phyloP scores from a whole-genome alignment of 208 protist genomes.

The Trichomonas gallinae region DNA sequence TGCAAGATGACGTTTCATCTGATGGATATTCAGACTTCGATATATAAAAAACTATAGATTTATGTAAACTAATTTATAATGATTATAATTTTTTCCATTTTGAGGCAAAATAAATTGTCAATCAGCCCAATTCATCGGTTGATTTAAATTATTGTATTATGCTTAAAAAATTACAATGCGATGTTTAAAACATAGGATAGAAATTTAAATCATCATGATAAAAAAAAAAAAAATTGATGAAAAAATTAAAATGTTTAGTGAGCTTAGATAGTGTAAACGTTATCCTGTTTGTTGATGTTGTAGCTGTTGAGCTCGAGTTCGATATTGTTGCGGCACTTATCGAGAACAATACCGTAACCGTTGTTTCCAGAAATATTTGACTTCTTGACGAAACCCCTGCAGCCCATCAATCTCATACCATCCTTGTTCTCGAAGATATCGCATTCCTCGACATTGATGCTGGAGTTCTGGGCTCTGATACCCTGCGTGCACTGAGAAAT shows the following conservation, averaged over 20 bases:
- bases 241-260: no score
- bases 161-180: no score
- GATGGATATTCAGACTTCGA: not conserved
- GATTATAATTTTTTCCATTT: no score
- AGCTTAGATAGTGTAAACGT: not conserved
- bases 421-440: not conserved
- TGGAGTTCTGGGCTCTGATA: not conserved
- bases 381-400: not conserved
- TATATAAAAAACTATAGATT: no score
- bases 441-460: not conserved
- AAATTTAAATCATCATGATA: no score
- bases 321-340: not conserved
- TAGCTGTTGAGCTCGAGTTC: not conserved
- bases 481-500: not conserved
- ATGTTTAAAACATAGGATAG: no score
- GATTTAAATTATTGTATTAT: no score
- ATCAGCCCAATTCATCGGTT: no score
- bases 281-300: not conserved
- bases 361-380: not conserved
- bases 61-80: no score
- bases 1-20: not conserved
- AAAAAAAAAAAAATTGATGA: no score
- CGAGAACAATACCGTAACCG: not conserved
- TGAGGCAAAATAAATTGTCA: no score
- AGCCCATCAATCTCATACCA: not conserved